These are phyloP conservation scores for Cryptococcus sp. DNA, from an alignment of 1,284 basidiomycete genomes.

Conservation along the genomic window DNA sequence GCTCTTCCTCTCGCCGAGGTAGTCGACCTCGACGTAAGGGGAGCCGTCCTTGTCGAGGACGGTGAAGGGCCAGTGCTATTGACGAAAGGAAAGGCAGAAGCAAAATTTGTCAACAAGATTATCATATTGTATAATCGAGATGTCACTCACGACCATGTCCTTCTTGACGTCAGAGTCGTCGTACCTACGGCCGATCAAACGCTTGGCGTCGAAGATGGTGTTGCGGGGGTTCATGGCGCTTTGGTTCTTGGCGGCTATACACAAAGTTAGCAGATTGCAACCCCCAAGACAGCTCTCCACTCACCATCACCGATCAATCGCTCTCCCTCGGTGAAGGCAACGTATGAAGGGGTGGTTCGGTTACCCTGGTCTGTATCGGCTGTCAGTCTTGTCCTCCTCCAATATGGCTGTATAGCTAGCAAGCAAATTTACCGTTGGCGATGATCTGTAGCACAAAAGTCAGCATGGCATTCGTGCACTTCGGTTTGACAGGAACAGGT, in stretches of 20 bases:
- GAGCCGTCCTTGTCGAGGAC: conserved; percentile 63
- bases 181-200: conserved; percentile 93
- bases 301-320: conserved; percentile 89
- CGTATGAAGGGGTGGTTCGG: conserved; percentile 98
- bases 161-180: conserved; percentile 68
- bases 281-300: conserved; percentile 4
- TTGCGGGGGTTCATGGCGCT: conserved; percentile 93
- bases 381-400: neutral
- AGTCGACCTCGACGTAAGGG: conserved; percentile 62
- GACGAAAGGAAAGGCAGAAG: neutral
- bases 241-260: conserved; percentile 89
- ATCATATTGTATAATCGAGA: neutral
- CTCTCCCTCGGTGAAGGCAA: conserved; percentile 96
- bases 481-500: neutral
- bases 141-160: conserved; percentile 63
- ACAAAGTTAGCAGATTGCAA: neutral
- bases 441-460: conserved; percentile 68
- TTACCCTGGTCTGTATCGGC: conserved; percentile 79
- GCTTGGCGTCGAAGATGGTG: conserved; percentile 96
- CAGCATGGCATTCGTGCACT: conserved; percentile 10
- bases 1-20: conserved; percentile 62
- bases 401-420: neutral
- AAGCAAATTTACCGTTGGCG: conserved; percentile 66
- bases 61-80: conserved; percentile 68
- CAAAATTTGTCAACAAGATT: neutral